These are phyloP conservation scores for Rhizopus arrhizus DNA, from an alignment of 371 early-diverging fungal species.

Conservation along the genomic window DNA sequence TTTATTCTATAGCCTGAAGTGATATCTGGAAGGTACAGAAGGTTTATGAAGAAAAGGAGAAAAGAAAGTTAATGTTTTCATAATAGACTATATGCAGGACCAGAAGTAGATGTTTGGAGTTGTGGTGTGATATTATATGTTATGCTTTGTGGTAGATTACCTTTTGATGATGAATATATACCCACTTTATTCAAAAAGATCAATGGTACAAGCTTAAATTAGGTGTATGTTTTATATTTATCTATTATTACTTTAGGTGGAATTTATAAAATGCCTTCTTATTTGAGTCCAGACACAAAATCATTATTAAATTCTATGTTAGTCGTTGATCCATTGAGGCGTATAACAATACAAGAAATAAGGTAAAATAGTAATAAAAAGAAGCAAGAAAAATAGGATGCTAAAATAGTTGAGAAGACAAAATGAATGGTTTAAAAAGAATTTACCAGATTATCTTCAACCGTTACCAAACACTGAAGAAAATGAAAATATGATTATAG, in stretches of 20 bases:
- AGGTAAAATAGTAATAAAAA: conserved; percentile 36
- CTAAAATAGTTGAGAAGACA: conserved; percentile 42
- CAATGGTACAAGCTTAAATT: conserved; percentile 45
- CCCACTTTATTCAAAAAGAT: conserved; percentile 95
- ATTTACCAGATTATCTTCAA: conserved; percentile 88
- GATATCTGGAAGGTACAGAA: conserved; percentile 80
- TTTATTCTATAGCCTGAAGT: conserved; percentile 80
- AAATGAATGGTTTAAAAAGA: conserved; percentile 88
- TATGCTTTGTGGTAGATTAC: conserved; percentile 98
- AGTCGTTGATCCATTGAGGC: conserved; percentile 93
- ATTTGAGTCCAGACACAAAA: conserved; percentile 81
- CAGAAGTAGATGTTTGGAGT: conserved; percentile 99
- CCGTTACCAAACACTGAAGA: conserved; percentile 73
- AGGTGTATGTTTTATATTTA: not conserved
- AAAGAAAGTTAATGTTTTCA: not conserved
- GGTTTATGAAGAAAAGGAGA: conserved; percentile 2
- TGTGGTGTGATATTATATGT: conserved; percentile 99
- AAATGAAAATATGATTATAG: conserved; percentile 63
- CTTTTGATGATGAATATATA: conserved; percentile 99
- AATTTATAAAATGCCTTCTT: conserved; percentile 86
- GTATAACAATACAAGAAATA: conserved; percentile 90
- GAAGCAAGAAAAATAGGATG: not conserved
- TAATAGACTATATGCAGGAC: conserved; percentile 86
- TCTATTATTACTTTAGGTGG: conserved; percentile 61
- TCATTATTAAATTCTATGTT: conserved; percentile 89